phyloP scores from a whole-genome alignment of 2,329 filamentous ascomycete species.

The Capronia coronata region DNA sequence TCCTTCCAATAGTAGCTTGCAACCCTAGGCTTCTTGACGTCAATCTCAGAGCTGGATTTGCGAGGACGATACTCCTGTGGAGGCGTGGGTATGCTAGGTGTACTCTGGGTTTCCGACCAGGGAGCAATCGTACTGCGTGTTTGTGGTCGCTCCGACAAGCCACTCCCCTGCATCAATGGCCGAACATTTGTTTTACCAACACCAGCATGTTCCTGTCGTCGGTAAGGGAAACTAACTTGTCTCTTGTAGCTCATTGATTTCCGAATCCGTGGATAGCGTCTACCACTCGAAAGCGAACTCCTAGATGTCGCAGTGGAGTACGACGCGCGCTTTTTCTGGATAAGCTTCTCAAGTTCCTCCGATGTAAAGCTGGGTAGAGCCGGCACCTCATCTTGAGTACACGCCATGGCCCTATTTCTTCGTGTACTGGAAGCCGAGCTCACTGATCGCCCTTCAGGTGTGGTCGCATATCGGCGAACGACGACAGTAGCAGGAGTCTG shows the following conservation, averaged over 20 bases:
- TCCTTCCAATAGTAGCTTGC: slow-evolving; percentile 57
- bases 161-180: slow-evolving; percentile 23
- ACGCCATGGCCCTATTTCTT: slow-evolving; percentile 12
- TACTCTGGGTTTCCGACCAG: slow-evolving; percentile 31
- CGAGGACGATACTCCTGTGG: slow-evolving; percentile 35
- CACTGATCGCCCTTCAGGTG: slow-evolving; percentile 35
- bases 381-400: slow-evolving; percentile 17
- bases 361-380: slow-evolving; percentile 20
- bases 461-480: slow-evolving; percentile 51
- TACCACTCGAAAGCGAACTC: slow-evolving; percentile 45
- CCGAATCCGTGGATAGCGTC: slow-evolving; percentile 36
- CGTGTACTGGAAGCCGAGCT: slow-evolving; percentile 17
- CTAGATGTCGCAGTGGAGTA: slow-evolving; percentile 34
- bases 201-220: slow-evolving; percentile 37
- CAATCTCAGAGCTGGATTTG: slow-evolving; percentile 30
- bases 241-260: slow-evolving; percentile 52
- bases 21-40: slow-evolving; percentile 39
- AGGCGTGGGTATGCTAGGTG: slow-evolving; percentile 37
- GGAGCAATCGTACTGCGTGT: slow-evolving; percentile 23
- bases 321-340: slow-evolving; percentile 23
- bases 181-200: slow-evolving; percentile 26
- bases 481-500: slow-evolving; percentile 61
- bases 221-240: slow-evolving; percentile 57
- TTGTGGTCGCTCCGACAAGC: slow-evolving; percentile 29
- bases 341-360: slow-evolving; percentile 21